Evolutionary conservation across 108 stramenopile genomes (phyloP), one percentile per base, ranked within the genome.

Genomic region (Conticribra weissflogii): DNA sequence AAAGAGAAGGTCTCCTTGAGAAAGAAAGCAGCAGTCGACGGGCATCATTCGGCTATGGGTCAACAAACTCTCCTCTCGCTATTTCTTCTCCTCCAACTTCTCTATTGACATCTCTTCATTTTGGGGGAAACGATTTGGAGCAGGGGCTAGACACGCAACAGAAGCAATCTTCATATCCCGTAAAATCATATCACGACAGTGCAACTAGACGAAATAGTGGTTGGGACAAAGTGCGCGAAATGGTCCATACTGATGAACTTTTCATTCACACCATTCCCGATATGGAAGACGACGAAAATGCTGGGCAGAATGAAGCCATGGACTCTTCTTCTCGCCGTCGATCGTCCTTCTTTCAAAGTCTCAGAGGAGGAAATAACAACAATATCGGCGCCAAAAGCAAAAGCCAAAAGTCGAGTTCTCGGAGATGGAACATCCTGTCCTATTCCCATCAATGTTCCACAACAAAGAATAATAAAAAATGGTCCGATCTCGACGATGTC

Each of bases 161-260:
- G 36, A 41, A 9, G 36, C 36, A 41, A 41, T 41, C 12, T 9
- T 9, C 36, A 41, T 41, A 9, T 41, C 8, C 5, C 12, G 36
- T 5, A 9, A 41, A 41, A 9, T 5, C 12, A 12, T 5, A 41
- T 41, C 36, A 51, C 3, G 50, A 21, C 18, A 51, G 3, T 19
- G 19, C 12, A 51, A 17, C n/a, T n/a, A n/a, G 4, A 51, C 4
- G 19, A 51, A 17, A 51, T 51, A 21, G 50, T 51, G 16, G 30
- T 1, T 57, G 56, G 56, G 9, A 1, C 16, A 8, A n/a, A 9
- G 58, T 87, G 51, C 50, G 55, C 49, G 87, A 81, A 54, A 81
- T 82, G 12, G 74, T 83, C 3, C 76, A 74, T 30, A 79, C 82
- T n/a, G 72, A 85, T 59, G 81, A 80, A 47, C 45, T 70, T 8